A percentile compares a stretch with the other conserved stretches of the same genome.
Evolutionary conservation across 495 filamentous ascomycete genomes (phyloP).

Genomic region (Talaromyces liani): DNA sequence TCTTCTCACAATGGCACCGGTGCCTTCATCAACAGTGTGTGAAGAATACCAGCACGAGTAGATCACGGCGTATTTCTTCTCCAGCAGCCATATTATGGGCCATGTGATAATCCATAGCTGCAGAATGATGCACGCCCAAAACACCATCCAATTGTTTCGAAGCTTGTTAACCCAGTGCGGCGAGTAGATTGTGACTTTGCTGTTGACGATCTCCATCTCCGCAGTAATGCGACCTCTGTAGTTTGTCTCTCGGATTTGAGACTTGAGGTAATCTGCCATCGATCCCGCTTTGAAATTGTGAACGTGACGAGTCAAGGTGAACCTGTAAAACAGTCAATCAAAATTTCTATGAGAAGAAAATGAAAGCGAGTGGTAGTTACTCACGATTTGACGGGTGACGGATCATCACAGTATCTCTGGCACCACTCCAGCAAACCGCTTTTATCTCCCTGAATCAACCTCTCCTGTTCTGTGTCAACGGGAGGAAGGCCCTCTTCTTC

Average conservation of each 20-base stretch:
- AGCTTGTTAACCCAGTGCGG: conserved; percentile 40
- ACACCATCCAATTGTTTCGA: conserved; percentile 28
- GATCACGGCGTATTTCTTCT: conserved; percentile 33
- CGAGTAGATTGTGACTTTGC: conserved; percentile 32
- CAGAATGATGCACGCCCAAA: conserved; percentile 29
- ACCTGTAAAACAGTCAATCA: conserved; percentile 16
- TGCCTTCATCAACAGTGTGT: conserved; percentile 5
- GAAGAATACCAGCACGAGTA: conserved; percentile 26
- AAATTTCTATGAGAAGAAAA: not conserved
- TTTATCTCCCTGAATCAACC: conserved; percentile 9
- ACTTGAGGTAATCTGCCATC: conserved; percentile 25
- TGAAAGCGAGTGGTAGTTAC: not conserved
- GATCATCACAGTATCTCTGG: conserved; percentile 31
- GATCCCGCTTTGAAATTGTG: conserved; percentile 24
- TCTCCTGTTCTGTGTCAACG: conserved; percentile 7
- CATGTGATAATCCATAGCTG: conserved; percentile 41
- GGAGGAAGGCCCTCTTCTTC: conserved; percentile 8
- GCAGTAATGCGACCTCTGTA: conserved; percentile 31
- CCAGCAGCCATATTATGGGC: conserved; percentile 35
- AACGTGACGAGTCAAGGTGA: conserved; percentile 30
- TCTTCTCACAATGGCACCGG: not conserved
- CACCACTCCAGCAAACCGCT: conserved; percentile 29
- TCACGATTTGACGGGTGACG: conserved; percentile 35
- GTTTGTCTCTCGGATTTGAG: conserved; percentile 34
- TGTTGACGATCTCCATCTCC: conserved; percentile 16